Evolutionary conservation across 2,329 filamentous ascomycete genomes (phyloP).

Genomic region (Biscogniauxia mediterranea): DNA sequence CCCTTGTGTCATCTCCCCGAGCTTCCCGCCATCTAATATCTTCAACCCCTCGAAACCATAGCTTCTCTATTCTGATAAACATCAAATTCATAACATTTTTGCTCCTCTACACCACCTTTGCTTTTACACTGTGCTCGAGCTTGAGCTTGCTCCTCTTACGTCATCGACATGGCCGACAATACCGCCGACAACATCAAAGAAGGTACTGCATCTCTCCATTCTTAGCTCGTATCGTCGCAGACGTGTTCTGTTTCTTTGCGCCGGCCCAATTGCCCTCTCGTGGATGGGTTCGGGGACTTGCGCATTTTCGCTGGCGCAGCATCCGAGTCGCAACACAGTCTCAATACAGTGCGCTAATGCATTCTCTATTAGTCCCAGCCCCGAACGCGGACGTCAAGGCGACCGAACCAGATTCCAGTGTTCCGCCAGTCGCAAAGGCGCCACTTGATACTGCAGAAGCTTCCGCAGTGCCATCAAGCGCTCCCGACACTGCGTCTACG

Average conservation of each 20-base stretch:
- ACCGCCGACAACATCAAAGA: constrained; percentile 28
- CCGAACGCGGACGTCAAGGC: constrained; percentile 22
- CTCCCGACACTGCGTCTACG: constrained; percentile 9
- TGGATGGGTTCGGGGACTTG: constrained; percentile 9
- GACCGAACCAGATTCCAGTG: constrained; percentile 17
- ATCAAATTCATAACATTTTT: constrained; percentile 4
- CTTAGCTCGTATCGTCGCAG: constrained; percentile 9
- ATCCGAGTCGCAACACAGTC: constrained; percentile 14
- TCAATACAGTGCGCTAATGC: constrained; percentile 29
- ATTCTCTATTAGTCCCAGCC: constrained; percentile 15
- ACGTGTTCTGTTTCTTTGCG: constrained; percentile 15
- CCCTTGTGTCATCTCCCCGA: constrained; percentile 1
- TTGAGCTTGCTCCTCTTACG: constrained; percentile 27
- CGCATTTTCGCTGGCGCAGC: constrained; percentile 15
- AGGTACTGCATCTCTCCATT: constrained; percentile 26
- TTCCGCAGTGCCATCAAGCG: constrained; percentile 17
- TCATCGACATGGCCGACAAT: constrained; percentile 36
- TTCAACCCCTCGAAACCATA: constrained; percentile 1
- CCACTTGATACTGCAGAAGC: constrained; percentile 20
- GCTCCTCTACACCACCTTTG: constrained; percentile 4
- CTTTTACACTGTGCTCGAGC: constrained; percentile 22
- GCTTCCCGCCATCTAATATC: constrained; percentile 2
- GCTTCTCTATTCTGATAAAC: constrained; percentile 8
- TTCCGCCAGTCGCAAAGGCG: constrained; percentile 23
- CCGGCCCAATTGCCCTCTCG: constrained; percentile 19